These are phyloP conservation scores for Ricinus communis DNA, from an alignment of 345 rosid species.

Conservation along the genomic window DNA sequence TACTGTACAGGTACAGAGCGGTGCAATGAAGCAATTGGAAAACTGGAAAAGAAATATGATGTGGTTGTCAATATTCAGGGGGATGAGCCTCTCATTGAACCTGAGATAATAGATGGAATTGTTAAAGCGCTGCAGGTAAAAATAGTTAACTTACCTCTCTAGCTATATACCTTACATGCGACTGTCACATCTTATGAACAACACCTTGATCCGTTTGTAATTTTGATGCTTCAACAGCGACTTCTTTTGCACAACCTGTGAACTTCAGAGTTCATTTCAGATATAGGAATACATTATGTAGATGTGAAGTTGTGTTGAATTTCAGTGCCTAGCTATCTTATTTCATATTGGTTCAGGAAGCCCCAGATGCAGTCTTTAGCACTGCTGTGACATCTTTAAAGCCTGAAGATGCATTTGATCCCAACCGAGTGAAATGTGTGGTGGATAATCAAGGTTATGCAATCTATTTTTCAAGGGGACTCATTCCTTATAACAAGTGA, in stretches of 20 bases:
- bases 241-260: not conserved
- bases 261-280: not conserved
- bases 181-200: not conserved
- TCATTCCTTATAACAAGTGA: constrained; percentile 92
- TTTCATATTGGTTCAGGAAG: constrained; percentile 43
- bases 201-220: not conserved
- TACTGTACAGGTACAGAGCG: constrained; percentile 67
- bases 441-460: constrained; percentile 85
- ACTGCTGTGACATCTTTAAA: constrained; percentile 86
- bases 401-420: constrained; percentile 89
- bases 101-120: constrained; percentile 91
- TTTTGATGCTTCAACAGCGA: too few relatives aligned
- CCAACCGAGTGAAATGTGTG: constrained; percentile 90
- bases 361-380: constrained; percentile 98
- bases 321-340: too few relatives aligned
- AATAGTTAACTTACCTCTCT: not conserved
- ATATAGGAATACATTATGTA: not conserved
- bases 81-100: constrained; percentile 93
- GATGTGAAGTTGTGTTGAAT: not conserved
- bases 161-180: not conserved
- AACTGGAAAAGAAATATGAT: constrained; percentile 82
- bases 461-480: constrained; percentile 84
- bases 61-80: constrained; percentile 95
- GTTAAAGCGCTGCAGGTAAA: constrained; percentile 89
- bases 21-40: constrained; percentile 84